phyloP scores from a whole-genome alignment of 2,329 filamentous ascomycete genomes.

The Lasiodiplodia sp. region DNA sequence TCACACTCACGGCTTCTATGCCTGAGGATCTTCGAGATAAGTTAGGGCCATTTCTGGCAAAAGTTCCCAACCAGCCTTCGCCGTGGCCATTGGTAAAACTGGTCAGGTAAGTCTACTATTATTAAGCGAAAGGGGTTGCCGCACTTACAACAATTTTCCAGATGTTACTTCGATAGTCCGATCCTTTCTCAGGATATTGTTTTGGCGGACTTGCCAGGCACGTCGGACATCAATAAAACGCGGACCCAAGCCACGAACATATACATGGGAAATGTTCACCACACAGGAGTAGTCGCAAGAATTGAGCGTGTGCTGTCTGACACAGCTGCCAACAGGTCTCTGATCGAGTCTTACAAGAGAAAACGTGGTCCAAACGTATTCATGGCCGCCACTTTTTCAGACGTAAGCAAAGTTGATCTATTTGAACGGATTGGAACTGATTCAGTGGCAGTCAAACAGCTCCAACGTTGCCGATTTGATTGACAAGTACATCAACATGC shows the following conservation, averaged over 20 bases:
- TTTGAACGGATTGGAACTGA: neutral
- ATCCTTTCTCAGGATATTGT: slow-evolving; percentile 32
- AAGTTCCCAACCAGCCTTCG: neutral
- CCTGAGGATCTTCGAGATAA: neutral
- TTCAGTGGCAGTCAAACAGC: neutral
- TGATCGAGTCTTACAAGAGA: slow-evolving; percentile 33
- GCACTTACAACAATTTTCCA: neutral
- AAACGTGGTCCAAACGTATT: slow-evolving; percentile 35
- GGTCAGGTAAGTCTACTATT: slow-evolving; percentile 27
- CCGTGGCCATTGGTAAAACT: slow-evolving; percentile 38
- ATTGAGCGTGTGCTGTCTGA: slow-evolving; percentile 34
- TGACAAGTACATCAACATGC: neutral
- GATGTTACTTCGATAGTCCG: slow-evolving; percentile 27
- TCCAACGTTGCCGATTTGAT: neutral
- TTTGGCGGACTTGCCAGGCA: slow-evolving; percentile 36
- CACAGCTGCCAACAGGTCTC: slow-evolving; percentile 29
- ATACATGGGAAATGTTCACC: slow-evolving; percentile 35
- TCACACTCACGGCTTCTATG: neutral
- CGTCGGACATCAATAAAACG: slow-evolving; percentile 32
- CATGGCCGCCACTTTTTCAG: slow-evolving; percentile 35
- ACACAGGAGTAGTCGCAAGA: slow-evolving; percentile 35
- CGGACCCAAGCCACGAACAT: slow-evolving; percentile 31
- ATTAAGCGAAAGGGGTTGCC: neutral
- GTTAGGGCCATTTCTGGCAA: neutral
- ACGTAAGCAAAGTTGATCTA: slow-evolving; percentile 24